Evolutionary conservation across 2,329 filamentous ascomycete genomes (phyloP).

Genomic region (Botryotinia narcissicola): DNA sequence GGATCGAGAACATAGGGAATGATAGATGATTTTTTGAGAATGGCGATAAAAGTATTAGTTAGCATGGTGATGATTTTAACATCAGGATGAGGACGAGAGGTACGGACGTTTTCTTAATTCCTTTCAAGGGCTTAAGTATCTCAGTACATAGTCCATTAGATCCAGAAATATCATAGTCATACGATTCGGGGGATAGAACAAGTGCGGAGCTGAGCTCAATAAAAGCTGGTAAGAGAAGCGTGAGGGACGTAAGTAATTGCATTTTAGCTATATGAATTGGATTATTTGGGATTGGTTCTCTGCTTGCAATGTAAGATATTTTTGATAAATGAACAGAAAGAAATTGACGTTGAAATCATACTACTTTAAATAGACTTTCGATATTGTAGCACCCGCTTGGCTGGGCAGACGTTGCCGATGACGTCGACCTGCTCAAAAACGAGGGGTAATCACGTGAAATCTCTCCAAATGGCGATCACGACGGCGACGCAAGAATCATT

Average conservation of each 20-base stretch:
- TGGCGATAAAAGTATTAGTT: background rate
- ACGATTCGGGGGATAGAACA: background rate
- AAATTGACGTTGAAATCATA: background rate
- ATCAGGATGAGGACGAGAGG: background rate
- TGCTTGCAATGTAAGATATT: background rate
- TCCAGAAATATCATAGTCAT: background rate
- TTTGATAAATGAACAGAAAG: background rate
- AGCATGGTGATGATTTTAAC: background rate
- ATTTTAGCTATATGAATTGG: background rate
- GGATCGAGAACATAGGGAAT: constrained; percentile 8
- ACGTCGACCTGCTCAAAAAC: constrained; percentile 1
- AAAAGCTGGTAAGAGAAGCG: background rate
- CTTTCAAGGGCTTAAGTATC: background rate
- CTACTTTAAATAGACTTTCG: background rate
- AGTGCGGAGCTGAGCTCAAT: background rate
- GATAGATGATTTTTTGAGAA: constrained; percentile 8
- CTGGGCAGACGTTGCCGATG: constrained; percentile 11
- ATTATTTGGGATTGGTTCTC: background rate
- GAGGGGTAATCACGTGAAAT: constrained; percentile 14
- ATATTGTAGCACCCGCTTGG: background rate
- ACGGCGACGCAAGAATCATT: background rate
- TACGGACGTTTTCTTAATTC: background rate
- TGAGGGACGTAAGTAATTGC: background rate
- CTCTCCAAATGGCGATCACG: background rate
- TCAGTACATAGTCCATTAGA: background rate